Conservation (phyloP, 257 asterid species). For the Prunella vulgaris region DNA sequence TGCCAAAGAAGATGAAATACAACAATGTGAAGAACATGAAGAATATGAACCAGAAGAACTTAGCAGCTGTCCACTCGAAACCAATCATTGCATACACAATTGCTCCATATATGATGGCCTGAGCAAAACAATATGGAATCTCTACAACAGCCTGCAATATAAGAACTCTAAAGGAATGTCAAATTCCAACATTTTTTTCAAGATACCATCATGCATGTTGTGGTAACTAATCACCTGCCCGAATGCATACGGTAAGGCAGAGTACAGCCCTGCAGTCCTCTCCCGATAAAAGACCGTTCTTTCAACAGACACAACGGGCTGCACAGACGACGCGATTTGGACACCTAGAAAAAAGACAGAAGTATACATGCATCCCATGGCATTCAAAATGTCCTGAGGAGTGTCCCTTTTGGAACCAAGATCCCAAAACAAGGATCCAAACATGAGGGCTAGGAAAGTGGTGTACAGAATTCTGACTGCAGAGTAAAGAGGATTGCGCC, state of each 20-base stretch:
- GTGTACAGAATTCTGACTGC: constrained; percentile 35
- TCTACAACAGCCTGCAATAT: too few species aligned
- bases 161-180: too few species aligned
- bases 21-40: constrained; percentile 38
- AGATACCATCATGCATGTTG: too few species aligned
- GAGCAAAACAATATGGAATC: constrained; percentile 37
- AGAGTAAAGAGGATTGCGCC: constrained; percentile 65
- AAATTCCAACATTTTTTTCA: too few species aligned
- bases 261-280: constrained; percentile 58
- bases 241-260: constrained; percentile 50
- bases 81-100: constrained; percentile 47
- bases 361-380: constrained; percentile 35
- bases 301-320: constrained; percentile 43
- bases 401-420: constrained; percentile 37
- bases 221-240: constrained; percentile 27
- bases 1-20: constrained; percentile 50
- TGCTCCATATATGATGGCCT: constrained; percentile 27
- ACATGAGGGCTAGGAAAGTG: too few species aligned
- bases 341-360: constrained; percentile 38
- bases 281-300: constrained; percentile 51
- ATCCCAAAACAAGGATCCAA: constrained; percentile 36
- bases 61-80: constrained; percentile 41
- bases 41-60: constrained; percentile 40
- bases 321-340: constrained; percentile 28
- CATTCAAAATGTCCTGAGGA: constrained; percentile 25